Percentiles rank a stretch among this genome's conserved stretches.
These are phyloP conservation scores for Fonsecaea pugnacius DNA, from an alignment of 2,329 filamentous ascomycete species.

Conservation along the genomic window DNA sequence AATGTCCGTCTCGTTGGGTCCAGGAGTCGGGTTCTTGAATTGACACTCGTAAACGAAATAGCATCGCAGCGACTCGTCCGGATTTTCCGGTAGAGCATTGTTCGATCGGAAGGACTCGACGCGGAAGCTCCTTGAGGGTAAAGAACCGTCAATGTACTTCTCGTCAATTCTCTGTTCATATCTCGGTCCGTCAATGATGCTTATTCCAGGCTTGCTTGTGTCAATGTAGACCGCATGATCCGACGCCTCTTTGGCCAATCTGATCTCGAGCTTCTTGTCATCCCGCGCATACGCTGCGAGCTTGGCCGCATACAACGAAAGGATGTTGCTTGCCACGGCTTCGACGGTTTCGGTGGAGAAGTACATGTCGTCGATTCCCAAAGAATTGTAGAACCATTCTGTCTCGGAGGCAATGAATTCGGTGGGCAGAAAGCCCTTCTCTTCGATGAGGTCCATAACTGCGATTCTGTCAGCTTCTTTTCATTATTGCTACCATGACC, in stretches of 20 bases:
- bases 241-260: slow-evolving; percentile 88
- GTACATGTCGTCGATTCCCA: slow-evolving; percentile 98
- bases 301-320: slow-evolving; percentile 95
- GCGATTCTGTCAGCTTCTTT: slow-evolving; percentile 37
- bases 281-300: slow-evolving; percentile 90
- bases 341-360: slow-evolving; percentile 87
- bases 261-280: slow-evolving; percentile 92
- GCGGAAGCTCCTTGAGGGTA: slow-evolving; percentile 74
- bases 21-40: slow-evolving; percentile 77
- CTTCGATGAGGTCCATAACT: slow-evolving; percentile 81
- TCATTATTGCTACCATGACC: slow-evolving; percentile 14
- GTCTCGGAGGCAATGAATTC: slow-evolving; percentile 84
- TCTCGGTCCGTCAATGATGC: slow-evolving; percentile 75
- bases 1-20: slow-evolving; percentile 79
- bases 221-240: slow-evolving; percentile 99
- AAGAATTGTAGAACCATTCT: slow-evolving; percentile 95
- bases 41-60: slow-evolving; percentile 99
- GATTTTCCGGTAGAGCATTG: slow-evolving; percentile 73
- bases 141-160: slow-evolving; percentile 88
- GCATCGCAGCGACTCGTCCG: slow-evolving; percentile 85
- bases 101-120: slow-evolving; percentile 97
- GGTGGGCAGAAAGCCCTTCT: slow-evolving; percentile 82
- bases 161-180: slow-evolving; percentile 93
- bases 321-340: slow-evolving; percentile 90
- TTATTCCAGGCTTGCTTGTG: slow-evolving; percentile 86